Evolutionary conservation across 768 basidiomycete species (phyloP), one percentile per base, ranked within the genome.

Genomic region (Lentinula boryana): DNA sequence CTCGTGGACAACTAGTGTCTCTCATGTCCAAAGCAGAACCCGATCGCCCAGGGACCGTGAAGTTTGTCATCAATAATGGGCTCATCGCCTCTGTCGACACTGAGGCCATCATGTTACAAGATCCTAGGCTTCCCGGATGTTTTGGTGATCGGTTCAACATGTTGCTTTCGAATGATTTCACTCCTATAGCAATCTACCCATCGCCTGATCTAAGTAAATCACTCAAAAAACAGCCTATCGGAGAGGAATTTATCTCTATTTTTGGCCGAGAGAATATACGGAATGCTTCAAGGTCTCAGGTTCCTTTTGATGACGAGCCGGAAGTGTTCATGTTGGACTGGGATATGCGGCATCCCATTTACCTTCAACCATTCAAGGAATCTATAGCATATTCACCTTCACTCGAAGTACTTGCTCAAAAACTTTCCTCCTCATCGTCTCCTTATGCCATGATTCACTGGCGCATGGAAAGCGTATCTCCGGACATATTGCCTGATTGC

Each of bases 361-460:
- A 84, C 61, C 65, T 70, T 0, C 55, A 71, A 18, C 38, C 65
- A 1, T 23, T 64, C 5, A 32, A 66, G 2, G 51, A 62, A 9
- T 56, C 1, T 66, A 65, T 84, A 36, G 70, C 75, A 41, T 86
- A 86, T 66, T 74, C 85, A 3, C 65, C 70, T 0, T 64, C 48
- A 1, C 77, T 85, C 56, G 69, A 73, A 41, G 68, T 70, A 9
- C 73, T 85, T 8, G 81, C 80, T 0, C 63, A 67, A 7, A 65
- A 63, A 35, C 66, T 85, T 49, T 67, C 70, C 0, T 35, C 33
- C 10, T 72, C 75, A 18, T 59, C 74, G 0, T 64, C 65, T 1
- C 75, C 79, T 0, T 85, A 80, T 67, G 65, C 80, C 3, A 79
- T 75, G 0, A 76, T 87, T 7, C 81, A 85, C 64, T 87, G 83